These are phyloP conservation scores for Gnomoniopsis smithogilvyi DNA, from an alignment of 2,329 filamentous ascomycete genomes.

Conservation along the genomic window DNA sequence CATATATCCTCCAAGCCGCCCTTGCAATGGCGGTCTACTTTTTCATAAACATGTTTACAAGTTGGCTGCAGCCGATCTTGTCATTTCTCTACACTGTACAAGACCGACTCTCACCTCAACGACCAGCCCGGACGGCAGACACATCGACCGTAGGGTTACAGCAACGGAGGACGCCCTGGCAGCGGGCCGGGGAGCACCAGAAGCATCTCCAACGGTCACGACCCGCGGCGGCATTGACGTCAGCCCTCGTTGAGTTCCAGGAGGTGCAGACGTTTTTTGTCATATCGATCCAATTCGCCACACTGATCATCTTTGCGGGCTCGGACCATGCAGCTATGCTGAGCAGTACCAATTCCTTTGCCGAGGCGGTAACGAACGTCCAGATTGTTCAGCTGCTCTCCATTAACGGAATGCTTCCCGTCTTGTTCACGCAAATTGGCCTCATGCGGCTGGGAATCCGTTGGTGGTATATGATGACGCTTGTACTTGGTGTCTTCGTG, in stretches of 20 bases:
- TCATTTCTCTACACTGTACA: slow-evolving; percentile 9
- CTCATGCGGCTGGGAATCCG: slow-evolving; percentile 22
- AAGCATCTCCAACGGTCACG: slow-evolving; percentile 14
- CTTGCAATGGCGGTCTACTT: slow-evolving; percentile 14
- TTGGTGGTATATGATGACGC: slow-evolving; percentile 24
- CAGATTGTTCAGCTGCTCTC: slow-evolving; percentile 17
- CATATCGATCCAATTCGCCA: slow-evolving; percentile 22
- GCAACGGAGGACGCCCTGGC: neutral
- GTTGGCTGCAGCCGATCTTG: slow-evolving; percentile 10
- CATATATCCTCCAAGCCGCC: slow-evolving; percentile 14
- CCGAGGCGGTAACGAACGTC: slow-evolving; percentile 20
- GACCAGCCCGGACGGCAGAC: neutral
- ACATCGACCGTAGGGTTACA: neutral
- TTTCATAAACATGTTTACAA: slow-evolving; percentile 12
- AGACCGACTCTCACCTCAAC: neutral
- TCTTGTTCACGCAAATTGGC: slow-evolving; percentile 21
- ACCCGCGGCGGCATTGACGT: slow-evolving; percentile 17
- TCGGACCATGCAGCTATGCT: slow-evolving; percentile 14
- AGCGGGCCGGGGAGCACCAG: slow-evolving; percentile 14
- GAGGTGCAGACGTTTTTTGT: slow-evolving; percentile 25
- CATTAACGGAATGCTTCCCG: slow-evolving; percentile 16
- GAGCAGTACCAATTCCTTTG: slow-evolving; percentile 17
- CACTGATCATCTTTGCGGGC: slow-evolving; percentile 18
- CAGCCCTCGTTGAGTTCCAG: slow-evolving; percentile 24
- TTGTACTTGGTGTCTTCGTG: slow-evolving; percentile 17